These are phyloP conservation scores for Serendipita sp. DNA, from an alignment of 768 basidiomycete species.

Conservation along the genomic window DNA sequence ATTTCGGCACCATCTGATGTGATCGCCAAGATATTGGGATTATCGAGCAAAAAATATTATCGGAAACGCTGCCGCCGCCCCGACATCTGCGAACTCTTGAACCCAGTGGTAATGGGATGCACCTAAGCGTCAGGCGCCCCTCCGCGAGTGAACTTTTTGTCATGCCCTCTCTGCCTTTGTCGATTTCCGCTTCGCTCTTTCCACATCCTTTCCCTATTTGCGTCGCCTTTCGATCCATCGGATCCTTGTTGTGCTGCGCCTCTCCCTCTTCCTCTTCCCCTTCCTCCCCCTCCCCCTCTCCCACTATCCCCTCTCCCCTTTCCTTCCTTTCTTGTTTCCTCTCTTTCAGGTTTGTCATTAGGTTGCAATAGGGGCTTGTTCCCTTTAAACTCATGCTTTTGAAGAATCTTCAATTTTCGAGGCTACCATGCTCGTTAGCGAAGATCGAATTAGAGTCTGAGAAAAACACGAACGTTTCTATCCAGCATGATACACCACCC, in stretches of 20 bases:
- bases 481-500: conserved; percentile 89
- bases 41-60: conserved; percentile 33
- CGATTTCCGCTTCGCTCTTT: conserved; percentile 74
- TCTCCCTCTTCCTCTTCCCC: conserved; percentile 23
- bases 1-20: not conserved
- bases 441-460: conserved; percentile 1
- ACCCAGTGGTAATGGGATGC: too few species aligned
- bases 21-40: conserved; percentile 51
- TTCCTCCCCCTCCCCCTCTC: conserved; percentile 22
- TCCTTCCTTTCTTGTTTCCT: conserved; percentile 14
- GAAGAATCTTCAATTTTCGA: conserved; percentile 53
- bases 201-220: conserved; percentile 43
- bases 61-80: too few species aligned
- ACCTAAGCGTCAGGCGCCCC: conserved; percentile 15
- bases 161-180: conserved; percentile 68
- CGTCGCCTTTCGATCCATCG: conserved; percentile 13
- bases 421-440: conserved; percentile 27
- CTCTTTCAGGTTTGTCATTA: conserved; percentile 13
- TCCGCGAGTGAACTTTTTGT: conserved; percentile 68
- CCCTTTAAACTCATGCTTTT: conserved; percentile 62
- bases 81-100: too few species aligned
- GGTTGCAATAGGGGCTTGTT: conserved; percentile 25
- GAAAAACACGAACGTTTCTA: conserved; percentile 45
- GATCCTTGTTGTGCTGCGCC: conserved; percentile 6
- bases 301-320: conserved; percentile 20